Evolutionary conservation across 345 rosid genomes (phyloP).

Genomic region (Mercurialis annua): DNA sequence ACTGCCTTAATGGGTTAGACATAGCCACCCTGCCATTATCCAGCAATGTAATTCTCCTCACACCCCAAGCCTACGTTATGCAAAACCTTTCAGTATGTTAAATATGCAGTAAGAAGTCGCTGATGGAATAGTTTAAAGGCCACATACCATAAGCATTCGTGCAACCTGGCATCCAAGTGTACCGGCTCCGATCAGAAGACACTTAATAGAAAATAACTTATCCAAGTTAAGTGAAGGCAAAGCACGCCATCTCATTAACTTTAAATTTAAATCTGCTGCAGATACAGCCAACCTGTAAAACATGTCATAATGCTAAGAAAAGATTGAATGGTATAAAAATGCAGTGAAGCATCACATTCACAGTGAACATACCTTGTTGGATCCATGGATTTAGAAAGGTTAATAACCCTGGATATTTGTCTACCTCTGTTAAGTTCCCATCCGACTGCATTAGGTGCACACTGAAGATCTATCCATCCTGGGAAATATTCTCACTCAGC

Average conservation of each 20-base stretch:
- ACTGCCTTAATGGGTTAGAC: slow-evolving; percentile 97
- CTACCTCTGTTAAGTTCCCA: slow-evolving; percentile 82
- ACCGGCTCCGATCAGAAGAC: slow-evolving; percentile 98
- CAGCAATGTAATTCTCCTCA: slow-evolving; percentile 77
- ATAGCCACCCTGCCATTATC: slow-evolving; percentile 91
- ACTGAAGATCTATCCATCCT: slow-evolving; percentile 49
- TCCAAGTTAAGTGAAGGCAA: slow-evolving; percentile 83
- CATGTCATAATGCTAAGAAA: slow-evolving; percentile 15
- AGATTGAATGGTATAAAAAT: slow-evolving; percentile 4
- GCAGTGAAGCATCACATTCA: slow-evolving; percentile 5
- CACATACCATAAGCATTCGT: slow-evolving; percentile 83
- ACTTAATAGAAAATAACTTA: slow-evolving; percentile 60
- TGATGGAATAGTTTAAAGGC: not conserved
- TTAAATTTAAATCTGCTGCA: slow-evolving; percentile 92
- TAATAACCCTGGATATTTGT: slow-evolving; percentile 54
- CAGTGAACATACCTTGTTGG: slow-evolving; percentile 55
- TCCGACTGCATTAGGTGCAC: slow-evolving; percentile 73
- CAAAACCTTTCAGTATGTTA: slow-evolving; percentile 19
- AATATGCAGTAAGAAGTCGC: slow-evolving; percentile 1
- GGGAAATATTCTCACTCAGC: slow-evolving; percentile 12
- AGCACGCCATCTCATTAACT: slow-evolving; percentile 96
- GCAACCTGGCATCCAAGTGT: slow-evolving; percentile 98
- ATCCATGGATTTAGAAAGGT: slow-evolving; percentile 92
- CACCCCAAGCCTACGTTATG: slow-evolving; percentile 82
- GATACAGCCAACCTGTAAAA: slow-evolving; percentile 73